Conservation (phyloP, 1,284 basidiomycete genomes). For the Thecaphora frezii region DNA sequence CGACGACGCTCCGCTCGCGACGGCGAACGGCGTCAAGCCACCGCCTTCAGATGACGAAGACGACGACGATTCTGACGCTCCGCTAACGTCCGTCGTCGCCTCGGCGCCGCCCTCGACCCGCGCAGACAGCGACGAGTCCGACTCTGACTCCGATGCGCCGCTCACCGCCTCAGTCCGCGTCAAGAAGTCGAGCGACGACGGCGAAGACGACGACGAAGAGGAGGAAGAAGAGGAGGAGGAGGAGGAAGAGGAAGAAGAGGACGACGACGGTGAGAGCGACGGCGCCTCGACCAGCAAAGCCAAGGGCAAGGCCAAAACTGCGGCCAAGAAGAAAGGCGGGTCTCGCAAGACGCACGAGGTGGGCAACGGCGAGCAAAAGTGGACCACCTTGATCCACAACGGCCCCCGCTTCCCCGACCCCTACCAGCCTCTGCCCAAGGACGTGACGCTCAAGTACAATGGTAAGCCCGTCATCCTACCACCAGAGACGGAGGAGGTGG, state of each 20-base stretch:
- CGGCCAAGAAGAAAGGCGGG: neutral
- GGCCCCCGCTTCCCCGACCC: constrained; percentile 95
- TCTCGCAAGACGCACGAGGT: neutral
- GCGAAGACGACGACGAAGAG: constrained; percentile 29
- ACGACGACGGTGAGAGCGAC: constrained; percentile 52
- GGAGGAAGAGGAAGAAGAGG: constrained; percentile 34
- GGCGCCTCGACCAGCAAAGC: constrained; percentile 58
- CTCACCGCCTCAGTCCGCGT: constrained; percentile 23
- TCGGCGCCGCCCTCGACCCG: constrained; percentile 17
- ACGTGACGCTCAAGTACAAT: constrained; percentile 94
- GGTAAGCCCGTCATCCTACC: constrained; percentile 79
- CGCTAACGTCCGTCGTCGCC: constrained; percentile 26
- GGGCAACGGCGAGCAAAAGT: constrained; percentile 64
- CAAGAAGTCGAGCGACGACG: constrained; percentile 27
- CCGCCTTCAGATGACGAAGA: constrained; percentile 2
- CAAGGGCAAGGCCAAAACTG: constrained; percentile 34
- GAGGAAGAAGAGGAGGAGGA: constrained; percentile 31
- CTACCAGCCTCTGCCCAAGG: constrained; percentile 79
- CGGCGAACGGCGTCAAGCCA: neutral
- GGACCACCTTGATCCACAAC: constrained; percentile 88
- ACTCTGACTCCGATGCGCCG: constrained; percentile 42
- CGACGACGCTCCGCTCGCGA: neutral
- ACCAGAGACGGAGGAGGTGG: constrained; percentile 89
- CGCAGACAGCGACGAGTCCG: constrained; percentile 10
- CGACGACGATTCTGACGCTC: constrained; percentile 35